Base-by-base conservation (phyloP, 495 filamentous ascomycete genomes). In the Echria macrotheca region DNA sequence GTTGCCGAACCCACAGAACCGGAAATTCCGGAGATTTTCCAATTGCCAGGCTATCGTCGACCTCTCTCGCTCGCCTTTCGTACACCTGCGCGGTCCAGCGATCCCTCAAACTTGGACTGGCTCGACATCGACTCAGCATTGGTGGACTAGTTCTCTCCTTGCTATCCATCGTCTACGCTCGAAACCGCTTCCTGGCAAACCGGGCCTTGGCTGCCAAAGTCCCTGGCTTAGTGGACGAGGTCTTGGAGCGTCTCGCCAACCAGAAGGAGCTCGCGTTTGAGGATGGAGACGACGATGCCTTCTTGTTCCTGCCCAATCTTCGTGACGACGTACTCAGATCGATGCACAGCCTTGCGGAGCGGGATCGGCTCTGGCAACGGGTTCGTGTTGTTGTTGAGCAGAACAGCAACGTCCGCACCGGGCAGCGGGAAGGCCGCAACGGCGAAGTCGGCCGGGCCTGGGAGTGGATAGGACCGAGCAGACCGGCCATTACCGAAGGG, bases 41-140 rank as follows among this genome's bases (percentile, higher is more conserved):
- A 77, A 69, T 75, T 69, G 69, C 68, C 69, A 67, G 62, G 52
- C 69, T 84, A 68, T 69, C 72, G 59, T 83, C 82, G 69, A 79
- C 72, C 75, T 95, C 90, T 72, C 84, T 93, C 83, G 82, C 88
- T 77, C 78, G 84, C 59, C 74, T 97, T 82, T 78, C 90, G 71
- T 75, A 95, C 83, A 60, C 67, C 72, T 99, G 94, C 74, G 80
- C 87, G 72, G 57, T 91, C 87, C 80, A 80, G 73, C 82, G 91
- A 74, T 89, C 89, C 73, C 71, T 94, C 79, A 80, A 87, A 75
- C 84, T 86, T 81, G 81, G 91, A 77, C 68, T 96, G 87, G 83
- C 87, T 78, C 78, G 85, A 84, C 79, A 97, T 96, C 81, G 93
- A 88, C 73, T 94, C 81, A 73, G 84, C 78, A 79, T 96, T 95